Evolutionary conservation across 768 basidiomycete species (phyloP).

Genomic region (Panaeolus papilionaceus): DNA sequence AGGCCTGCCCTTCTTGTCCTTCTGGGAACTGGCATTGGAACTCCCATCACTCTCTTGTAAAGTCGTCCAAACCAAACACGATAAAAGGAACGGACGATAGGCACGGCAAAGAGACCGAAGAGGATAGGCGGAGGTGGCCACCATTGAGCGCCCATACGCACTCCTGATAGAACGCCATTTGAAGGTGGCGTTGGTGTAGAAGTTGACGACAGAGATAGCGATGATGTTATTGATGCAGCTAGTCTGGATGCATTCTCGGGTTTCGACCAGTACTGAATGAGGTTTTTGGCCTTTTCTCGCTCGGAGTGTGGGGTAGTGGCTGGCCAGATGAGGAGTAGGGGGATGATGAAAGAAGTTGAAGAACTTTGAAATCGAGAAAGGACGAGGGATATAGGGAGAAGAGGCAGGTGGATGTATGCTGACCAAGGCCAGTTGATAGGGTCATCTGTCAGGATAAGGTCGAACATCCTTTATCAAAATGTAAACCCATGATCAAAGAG

Average conservation of each 20-base stretch:
- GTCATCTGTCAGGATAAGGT: slow-evolving; percentile 69
- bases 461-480: slow-evolving; percentile 55
- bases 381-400: slow-evolving; percentile 73
- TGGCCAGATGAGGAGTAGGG: slow-evolving; percentile 56
- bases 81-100: slow-evolving; percentile 53
- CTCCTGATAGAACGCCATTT: slow-evolving; percentile 4
- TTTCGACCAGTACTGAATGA: slow-evolving; percentile 39
- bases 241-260: slow-evolving; percentile 43
- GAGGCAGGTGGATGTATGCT: slow-evolving; percentile 75
- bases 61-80: slow-evolving; percentile 44
- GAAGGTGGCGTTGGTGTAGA: background rate
- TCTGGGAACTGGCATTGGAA: slow-evolving; percentile 32
- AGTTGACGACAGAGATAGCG: slow-evolving; percentile 28
- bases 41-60: slow-evolving; percentile 51
- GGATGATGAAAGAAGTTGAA: slow-evolving; percentile 44
- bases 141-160: slow-evolving; percentile 22
- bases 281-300: slow-evolving; percentile 28
- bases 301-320: slow-evolving; percentile 43
- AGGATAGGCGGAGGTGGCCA: slow-evolving; percentile 71
- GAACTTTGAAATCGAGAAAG: slow-evolving; percentile 57
- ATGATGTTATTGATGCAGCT: slow-evolving; percentile 28
- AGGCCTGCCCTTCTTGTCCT: slow-evolving; percentile 34
- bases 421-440: slow-evolving; percentile 78
- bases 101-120: slow-evolving; percentile 59
- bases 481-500: background rate